Percentiles rank a stretch among this genome's conserved stretches.
These are phyloP conservation scores for Asclepias syriaca DNA, from an alignment of 257 asterid genomes.

Conservation along the genomic window DNA sequence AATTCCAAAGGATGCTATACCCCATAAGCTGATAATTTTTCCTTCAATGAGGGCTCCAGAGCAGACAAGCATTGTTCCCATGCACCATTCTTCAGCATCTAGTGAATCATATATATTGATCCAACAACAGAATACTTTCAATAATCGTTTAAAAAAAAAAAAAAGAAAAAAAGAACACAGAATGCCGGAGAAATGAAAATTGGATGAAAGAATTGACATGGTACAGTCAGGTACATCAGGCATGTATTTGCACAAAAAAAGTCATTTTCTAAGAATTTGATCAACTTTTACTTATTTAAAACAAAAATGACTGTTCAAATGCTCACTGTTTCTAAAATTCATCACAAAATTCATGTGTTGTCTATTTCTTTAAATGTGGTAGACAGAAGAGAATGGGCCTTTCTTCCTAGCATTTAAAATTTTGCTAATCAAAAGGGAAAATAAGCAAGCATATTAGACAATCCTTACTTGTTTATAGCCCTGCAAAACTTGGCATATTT, in stretches of 20 bases:
- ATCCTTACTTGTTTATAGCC: constrained; percentile 84
- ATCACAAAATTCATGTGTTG: not conserved
- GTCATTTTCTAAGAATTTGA: too few species aligned
- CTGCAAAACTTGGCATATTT: constrained; percentile 82
- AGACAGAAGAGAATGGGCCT: not conserved
- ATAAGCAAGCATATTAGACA: not conserved
- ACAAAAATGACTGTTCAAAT: too few species aligned
- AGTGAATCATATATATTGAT: constrained; percentile 17
- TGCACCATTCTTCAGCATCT: constrained; percentile 80
- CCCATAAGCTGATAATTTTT: constrained; percentile 54
- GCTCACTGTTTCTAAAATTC: not conserved
- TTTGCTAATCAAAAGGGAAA: not conserved
- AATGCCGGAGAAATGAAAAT: not conserved
- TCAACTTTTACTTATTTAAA: too few species aligned
- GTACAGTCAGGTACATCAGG: not conserved
- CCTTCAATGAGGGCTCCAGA: constrained; percentile 76
- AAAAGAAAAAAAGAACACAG: not conserved
- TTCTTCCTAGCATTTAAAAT: not conserved
- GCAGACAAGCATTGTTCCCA: constrained; percentile 91
- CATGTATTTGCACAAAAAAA: not conserved
- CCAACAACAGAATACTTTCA: not conserved
- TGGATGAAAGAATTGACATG: not conserved
- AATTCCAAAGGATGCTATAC: constrained; percentile 23
- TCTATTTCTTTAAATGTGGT: not conserved
- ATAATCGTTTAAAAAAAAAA: too few species aligned